Conservation (phyloP, 176 grass and related monocot species). For the Zizania latifolia region DNA sequence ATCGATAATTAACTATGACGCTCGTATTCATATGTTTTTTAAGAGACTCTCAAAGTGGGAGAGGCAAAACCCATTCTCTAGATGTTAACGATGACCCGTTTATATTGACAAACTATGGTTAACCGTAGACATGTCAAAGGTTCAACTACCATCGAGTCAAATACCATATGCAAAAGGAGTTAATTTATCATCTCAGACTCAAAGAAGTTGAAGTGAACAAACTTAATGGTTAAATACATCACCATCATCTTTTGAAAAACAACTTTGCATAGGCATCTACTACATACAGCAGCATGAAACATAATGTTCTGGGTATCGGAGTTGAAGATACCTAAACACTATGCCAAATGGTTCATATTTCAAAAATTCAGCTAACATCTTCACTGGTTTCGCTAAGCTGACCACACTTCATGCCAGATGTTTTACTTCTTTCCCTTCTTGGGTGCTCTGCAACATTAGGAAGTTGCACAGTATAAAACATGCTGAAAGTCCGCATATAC, state of each 20-base stretch:
- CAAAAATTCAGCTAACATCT: conserved; percentile 41
- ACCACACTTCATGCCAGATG: conserved; percentile 11
- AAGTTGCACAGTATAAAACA: background rate
- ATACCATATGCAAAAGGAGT: too few relatives aligned
- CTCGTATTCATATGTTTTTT: too few relatives aligned
- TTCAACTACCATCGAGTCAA: too few relatives aligned
- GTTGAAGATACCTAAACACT: conserved; percentile 20
- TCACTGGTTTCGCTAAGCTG: conserved; percentile 11
- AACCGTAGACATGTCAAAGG: too few relatives aligned
- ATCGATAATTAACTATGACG: too few relatives aligned
- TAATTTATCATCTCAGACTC: background rate
- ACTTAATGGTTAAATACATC: background rate
- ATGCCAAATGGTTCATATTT: conserved; percentile 35
- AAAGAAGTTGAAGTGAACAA: background rate
- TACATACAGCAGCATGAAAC: conserved; percentile 25
- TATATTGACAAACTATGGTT: too few relatives aligned
- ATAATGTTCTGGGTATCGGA: conserved; percentile 19
- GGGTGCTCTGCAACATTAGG: conserved; percentile 25
- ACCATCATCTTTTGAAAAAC: background rate
- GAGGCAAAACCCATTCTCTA: too few relatives aligned
- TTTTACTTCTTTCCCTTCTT: conserved; percentile 62
- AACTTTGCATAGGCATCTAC: conserved; percentile 29
- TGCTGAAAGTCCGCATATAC: background rate
- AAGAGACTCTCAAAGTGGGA: too few relatives aligned
- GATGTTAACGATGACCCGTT: too few relatives aligned